A percentile compares a stretch with the other conserved stretches of the same genome.
Evolutionary conservation across 768 basidiomycete species (phyloP).

Genomic region (Xerocomus spinulosus): DNA sequence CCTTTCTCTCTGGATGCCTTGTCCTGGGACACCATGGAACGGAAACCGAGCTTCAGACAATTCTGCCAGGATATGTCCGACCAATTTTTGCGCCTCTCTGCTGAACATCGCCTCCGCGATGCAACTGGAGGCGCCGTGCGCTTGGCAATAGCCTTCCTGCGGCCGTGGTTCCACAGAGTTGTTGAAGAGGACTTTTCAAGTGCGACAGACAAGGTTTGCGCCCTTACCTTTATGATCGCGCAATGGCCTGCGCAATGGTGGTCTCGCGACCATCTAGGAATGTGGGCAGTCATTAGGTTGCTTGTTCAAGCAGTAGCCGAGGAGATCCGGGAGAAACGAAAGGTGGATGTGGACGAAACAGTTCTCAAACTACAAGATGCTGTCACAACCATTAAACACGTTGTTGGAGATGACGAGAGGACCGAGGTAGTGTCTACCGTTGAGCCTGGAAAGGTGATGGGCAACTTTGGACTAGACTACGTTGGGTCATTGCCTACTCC

Average conservation of each 20-base stretch:
- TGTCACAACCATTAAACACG: constrained; percentile 46
- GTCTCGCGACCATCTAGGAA: constrained; percentile 59
- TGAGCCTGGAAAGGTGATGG: constrained; percentile 17
- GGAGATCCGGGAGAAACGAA: constrained; percentile 53
- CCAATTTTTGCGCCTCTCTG: constrained; percentile 51
- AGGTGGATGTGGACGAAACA: constrained; percentile 41
- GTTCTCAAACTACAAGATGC: constrained; percentile 45
- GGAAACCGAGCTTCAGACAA: constrained; percentile 58
- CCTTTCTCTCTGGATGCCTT: constrained; percentile 34
- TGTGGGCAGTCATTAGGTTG: constrained; percentile 53
- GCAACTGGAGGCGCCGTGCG: constrained; percentile 65
- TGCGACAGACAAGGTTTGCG: constrained; percentile 36
- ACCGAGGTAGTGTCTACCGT: constrained; percentile 23
- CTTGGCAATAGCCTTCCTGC: constrained; percentile 61
- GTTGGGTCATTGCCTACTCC: constrained; percentile 18
- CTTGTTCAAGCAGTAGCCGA: constrained; percentile 61
- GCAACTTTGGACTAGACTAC: constrained; percentile 7
- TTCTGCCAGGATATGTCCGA: constrained; percentile 70
- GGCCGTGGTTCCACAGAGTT: constrained; percentile 61
- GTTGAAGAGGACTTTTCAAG: constrained; percentile 38
- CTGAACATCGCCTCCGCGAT: constrained; percentile 57
- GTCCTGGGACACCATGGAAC: constrained; percentile 54
- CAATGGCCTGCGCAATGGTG: constrained; percentile 70
- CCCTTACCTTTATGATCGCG: constrained; percentile 48
- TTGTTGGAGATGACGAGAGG: constrained; percentile 39